Base-by-base conservation (phyloP, 179 eudicot genomes). In the Pouteria campechiana region DNA sequence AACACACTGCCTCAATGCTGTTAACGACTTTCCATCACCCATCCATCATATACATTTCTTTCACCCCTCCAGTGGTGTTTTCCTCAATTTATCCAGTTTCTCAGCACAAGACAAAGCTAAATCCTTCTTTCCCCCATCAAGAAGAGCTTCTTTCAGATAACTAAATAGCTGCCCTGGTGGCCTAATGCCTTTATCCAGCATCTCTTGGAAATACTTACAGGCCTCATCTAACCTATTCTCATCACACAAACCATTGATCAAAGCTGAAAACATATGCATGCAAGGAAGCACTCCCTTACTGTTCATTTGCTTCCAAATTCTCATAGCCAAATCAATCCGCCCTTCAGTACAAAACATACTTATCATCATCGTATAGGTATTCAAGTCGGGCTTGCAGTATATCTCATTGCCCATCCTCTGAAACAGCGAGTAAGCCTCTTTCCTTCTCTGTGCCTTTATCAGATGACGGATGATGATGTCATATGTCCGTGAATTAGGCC, bases 381-480 rank as follows among this genome's bases (percentile, higher is more conserved):
- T 70, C 33, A 65, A 36, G n/a, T 52, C 56, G 2, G 94, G 93
- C 41, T 74, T 79, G 52, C 89, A 74, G 5, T 73, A 78, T 25
- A 42, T 32, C 35, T 71, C 71, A 5, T 52, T 44, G 17, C 63
- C 50, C 72, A 87, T 74, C 50, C 45, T 77, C 40, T 53, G 42
- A 32, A 87, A 83, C 20, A 78, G 54, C 4, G 70, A 49, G 41
- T 70, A 72, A 6, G 94, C 96, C 49, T 87, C 87, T 34, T 72
- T 50, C 0, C 43, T 45, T 69, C 60, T 74, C 14, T 72, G 47
- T 17, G 60, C 62, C 50, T 68, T 83, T 7, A 83, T 48, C 40
- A 83, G 54, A 32, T 87, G 96, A 48, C 73, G 87, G 28, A 87
- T 73, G 44, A 87, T 70, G 50, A 83, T 83, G 41, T 80, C 87